Evolutionary conservation across 2,329 filamentous ascomycete genomes (phyloP).

Genomic region (Colletotrichum navitas): DNA sequence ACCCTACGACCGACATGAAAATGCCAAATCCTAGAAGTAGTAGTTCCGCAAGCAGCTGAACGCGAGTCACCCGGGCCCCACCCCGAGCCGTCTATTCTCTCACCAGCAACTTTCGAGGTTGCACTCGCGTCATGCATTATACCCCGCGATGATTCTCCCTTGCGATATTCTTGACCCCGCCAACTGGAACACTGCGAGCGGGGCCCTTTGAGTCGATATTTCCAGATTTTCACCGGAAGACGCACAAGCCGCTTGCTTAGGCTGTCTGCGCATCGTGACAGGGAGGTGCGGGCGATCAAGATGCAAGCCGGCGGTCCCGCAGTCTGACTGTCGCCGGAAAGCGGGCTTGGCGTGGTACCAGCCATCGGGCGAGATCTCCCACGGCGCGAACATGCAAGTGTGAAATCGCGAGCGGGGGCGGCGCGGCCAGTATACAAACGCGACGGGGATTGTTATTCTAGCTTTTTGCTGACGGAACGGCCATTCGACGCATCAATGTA

Average conservation of each 20-base stretch:
- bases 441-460: not conserved
- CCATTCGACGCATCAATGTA: not conserved
- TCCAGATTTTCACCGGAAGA: slow-evolving; percentile 6
- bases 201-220: slow-evolving; percentile 7
- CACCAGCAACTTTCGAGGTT: not conserved
- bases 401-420: not conserved
- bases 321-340: slow-evolving; percentile 2
- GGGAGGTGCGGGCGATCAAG: not conserved
- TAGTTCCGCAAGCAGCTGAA: no score
- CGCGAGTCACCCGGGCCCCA: not conserved
- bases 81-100: not conserved
- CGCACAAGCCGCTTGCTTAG: not conserved
- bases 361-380: slow-evolving; percentile 27
- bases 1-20: not conserved
- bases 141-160: slow-evolving; percentile 24
- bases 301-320: slow-evolving; percentile 2
- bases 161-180: slow-evolving; percentile 32
- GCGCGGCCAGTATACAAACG: not conserved
- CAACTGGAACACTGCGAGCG: slow-evolving; percentile 35
- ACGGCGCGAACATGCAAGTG: slow-evolving; percentile 1
- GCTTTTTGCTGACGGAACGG: not conserved
- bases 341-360: slow-evolving; percentile 30
- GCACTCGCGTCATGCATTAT: not conserved
- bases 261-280: not conserved
- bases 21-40: not conserved